Evolutionary conservation across 352 stramenopile species (phyloP).

Genomic region (Phytophthora cryptogea): DNA sequence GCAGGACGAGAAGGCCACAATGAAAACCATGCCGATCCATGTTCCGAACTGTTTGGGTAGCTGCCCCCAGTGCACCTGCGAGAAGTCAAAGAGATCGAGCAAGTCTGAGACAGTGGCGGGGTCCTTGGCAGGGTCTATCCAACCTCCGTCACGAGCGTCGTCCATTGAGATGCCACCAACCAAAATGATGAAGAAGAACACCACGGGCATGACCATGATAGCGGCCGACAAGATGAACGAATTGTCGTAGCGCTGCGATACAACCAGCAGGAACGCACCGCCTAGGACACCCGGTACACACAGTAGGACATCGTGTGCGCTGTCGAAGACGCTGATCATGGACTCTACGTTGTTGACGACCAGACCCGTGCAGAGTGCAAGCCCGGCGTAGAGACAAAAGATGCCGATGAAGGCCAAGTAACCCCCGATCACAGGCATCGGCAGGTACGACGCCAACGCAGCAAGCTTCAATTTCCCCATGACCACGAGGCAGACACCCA

Average conservation of each 20-base stretch:
- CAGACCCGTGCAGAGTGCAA: constrained; percentile 89
- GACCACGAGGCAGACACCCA: constrained; percentile 92
- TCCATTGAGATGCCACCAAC: constrained; percentile 80
- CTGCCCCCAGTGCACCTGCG: constrained; percentile 86
- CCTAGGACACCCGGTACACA: constrained; percentile 83
- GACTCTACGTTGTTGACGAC: constrained; percentile 87
- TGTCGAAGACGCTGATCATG: constrained; percentile 60
- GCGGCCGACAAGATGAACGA: constrained; percentile 67
- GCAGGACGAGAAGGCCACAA: constrained; percentile 96
- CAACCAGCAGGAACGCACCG: constrained; percentile 80
- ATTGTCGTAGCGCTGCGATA: constrained; percentile 77
- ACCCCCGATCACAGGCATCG: constrained; percentile 96
- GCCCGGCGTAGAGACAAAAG: constrained; percentile 93
- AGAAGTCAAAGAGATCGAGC: constrained; percentile 91
- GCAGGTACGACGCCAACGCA: constrained; percentile 94
- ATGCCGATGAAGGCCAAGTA: constrained; percentile 98
- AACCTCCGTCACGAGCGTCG: constrained; percentile 91
- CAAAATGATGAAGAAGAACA: constrained; percentile 92
- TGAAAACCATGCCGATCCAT: constrained; percentile 96
- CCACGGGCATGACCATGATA: constrained; percentile 88
- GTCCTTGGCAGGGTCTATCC: constrained; percentile 81
- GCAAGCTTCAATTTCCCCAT: constrained; percentile 94
- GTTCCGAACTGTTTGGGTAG: constrained; percentile 91
- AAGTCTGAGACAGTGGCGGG: constrained; percentile 60
- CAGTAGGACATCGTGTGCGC: constrained; percentile 75